Conservation (phyloP, 2,329 filamentous ascomycete genomes). For the Cladosporium sp. region DNA sequence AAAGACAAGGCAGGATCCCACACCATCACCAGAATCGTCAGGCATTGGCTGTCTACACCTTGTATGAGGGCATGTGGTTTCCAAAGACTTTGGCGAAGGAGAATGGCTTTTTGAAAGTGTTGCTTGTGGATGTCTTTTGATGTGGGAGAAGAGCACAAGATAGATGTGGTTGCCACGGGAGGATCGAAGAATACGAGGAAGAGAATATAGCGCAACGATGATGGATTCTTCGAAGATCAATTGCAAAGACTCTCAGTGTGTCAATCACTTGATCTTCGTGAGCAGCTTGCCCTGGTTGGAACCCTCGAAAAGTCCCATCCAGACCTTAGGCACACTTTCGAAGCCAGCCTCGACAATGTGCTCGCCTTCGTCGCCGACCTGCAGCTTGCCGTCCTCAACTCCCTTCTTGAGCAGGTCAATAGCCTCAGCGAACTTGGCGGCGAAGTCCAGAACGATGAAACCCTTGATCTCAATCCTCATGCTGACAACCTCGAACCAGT, state of each 20-base stretch:
- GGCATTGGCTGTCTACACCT: slow-evolving; percentile 18
- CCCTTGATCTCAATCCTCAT: slow-evolving; percentile 32
- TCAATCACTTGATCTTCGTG: slow-evolving; percentile 24
- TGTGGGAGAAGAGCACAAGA: too few relatives aligned
- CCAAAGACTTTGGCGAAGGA: slow-evolving; percentile 20
- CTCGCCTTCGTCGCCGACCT: slow-evolving; percentile 41
- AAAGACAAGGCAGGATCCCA: not conserved
- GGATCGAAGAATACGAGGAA: too few relatives aligned
- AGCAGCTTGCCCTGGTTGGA: slow-evolving; percentile 46
- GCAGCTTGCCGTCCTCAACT: slow-evolving; percentile 44
- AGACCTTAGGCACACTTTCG: slow-evolving; percentile 48
- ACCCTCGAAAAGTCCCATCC: slow-evolving; percentile 46
- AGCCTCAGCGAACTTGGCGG: slow-evolving; percentile 22
- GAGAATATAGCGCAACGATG: too few relatives aligned
- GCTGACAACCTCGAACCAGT: slow-evolving; percentile 34
- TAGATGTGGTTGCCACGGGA: too few relatives aligned
- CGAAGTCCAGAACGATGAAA: slow-evolving; percentile 33
- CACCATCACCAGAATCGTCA: slow-evolving; percentile 20
- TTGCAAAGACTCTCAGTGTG: too few relatives aligned
- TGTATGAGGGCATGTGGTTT: slow-evolving; percentile 14
- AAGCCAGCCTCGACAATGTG: slow-evolving; percentile 45
- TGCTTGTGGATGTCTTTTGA: slow-evolving; percentile 14
- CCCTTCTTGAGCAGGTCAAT: slow-evolving; percentile 27
- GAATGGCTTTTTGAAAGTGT: slow-evolving; percentile 14
- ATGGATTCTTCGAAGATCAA: too few relatives aligned